Evolutionary conservation across 2,329 filamentous ascomycete genomes (phyloP), one percentile per base, ranked within the genome.

Genomic region (Colletotrichum musicola): DNA sequence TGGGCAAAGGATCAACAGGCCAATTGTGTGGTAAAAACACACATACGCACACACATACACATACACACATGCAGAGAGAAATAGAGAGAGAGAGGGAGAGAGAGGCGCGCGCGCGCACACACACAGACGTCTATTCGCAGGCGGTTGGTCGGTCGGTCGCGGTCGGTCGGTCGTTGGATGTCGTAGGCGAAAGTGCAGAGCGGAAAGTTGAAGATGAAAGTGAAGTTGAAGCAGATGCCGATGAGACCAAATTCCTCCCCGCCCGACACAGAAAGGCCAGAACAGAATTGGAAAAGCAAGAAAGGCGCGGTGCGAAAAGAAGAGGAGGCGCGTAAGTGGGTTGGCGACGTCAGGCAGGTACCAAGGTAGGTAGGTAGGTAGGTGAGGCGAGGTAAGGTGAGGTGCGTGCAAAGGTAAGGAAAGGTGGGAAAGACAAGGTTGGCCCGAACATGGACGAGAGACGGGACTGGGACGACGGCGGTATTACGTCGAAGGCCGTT

Each of bases 261-360:
- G 46, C 35, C 58, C 27, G 14, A 44, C 25, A 13, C 58, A 27
- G 14, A 44, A 18, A 13, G 55, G 38, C 55, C 55, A 65, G 62
- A 60, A 68, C n/a, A 60, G 55, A 65, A 60, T 49, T 44, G 22
- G 42, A 64, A 64, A 58, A 54, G 40, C 38, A 64, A 40, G 30
- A 51, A 68, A 54, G 65, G 44, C 55, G 62, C 62, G 35, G 61
- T 54, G 38, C 49, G 62, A 68, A 68, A 61, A 60, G 50, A 65
- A 61, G 50, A 42, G 55, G 65, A 65, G 44, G 65, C 65, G 62
- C 55, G 65, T 42, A 56, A 55, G 49, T 63, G 56, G 42, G 62
- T 47, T 60, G 30, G 38, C 50, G 30, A 61, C 47, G 62, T 47
- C 50, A 38, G 63, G 53, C 42, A 67, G 55, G 64, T 20, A 46